Base-by-base conservation (phyloP, 306 rosid species). In the Fragaria vesca region DNA sequence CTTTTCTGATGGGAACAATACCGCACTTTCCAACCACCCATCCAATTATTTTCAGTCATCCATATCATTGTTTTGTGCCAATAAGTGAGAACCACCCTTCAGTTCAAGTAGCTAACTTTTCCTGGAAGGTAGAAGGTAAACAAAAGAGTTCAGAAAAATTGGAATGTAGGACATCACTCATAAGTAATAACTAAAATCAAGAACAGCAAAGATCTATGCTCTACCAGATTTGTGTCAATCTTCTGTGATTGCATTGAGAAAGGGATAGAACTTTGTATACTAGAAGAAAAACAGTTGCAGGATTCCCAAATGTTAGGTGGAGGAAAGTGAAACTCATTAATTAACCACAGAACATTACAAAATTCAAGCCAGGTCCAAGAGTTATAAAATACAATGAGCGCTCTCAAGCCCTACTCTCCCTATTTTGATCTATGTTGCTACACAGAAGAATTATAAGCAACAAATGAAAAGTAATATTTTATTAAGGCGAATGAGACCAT, bases 371-470 rank as follows among this genome's bases (percentile, higher is more conserved):
- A 38, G 45, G 75, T 85, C 79, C 66, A 83, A 79, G 77, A 77
- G 87, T 83, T 70, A 83, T 79, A 83, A 74, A 87, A 85, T 87
- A 21, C 80, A 83, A 45, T 40, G 70, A 75, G 79, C 69, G 74
- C 81, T 84, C 77, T 54, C 85, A 76, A 71, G 71, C 75, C 71
- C 81, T 73, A 83, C 82, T 79, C 89, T 79, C 89, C 62, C 78
- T 86, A 83, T 84, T 81, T 83, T 83, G 70, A 76, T 71, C 83
- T 66, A 84, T 68, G 80, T 86, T 61, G 83, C 82, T 84, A 80
- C 82, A 70, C 76, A 58, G 34, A 75, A 78, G 81, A 81, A 82
- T 78, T 81, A 30, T 71, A 77, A 65, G 86, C 87, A 84, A 75
- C 81, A 71, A 42, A 30, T n/a, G 85, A 54, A 74, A 83, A 77